Evolutionary conservation across 2,329 filamentous ascomycete genomes (phyloP), one percentile per base, ranked within the genome.

Genomic region (Fusarium nematophilum): DNA sequence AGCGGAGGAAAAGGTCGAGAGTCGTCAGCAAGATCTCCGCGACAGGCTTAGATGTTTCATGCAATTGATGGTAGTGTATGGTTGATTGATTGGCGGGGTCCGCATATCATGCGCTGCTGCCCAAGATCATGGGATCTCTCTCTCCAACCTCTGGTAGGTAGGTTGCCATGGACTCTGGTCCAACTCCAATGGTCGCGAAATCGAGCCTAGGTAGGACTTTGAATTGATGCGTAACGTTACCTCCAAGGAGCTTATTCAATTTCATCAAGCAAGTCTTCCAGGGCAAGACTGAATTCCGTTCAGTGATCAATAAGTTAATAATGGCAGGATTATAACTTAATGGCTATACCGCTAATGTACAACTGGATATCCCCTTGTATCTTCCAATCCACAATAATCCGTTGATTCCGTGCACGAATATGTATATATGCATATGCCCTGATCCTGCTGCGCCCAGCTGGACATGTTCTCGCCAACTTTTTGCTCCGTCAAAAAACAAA

Each of bases 271-370:
- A 21, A 21, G 21, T 21, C 21, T 4, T 4, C 21, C 6, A 21
- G 21, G 21, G 4, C n/a, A n/a, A n/a, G n/a, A 10, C 15, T 30
- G 29, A 30, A 10, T 11, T 30, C 29, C 9, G 13, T n/a, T 34
- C 17, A 21, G 26, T 21, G 15, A 38, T 50, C 26, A 21, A 40
- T 21, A 30, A 40, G 40, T 55, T 30, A 58, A 55, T 47, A 51
- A 34, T 23, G 42, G 59, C n/a, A 53, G 34, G 49, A 65, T 68
- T 62, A 67, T 53, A 64, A n/a, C 21, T 21, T 4, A 21, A 65
- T 65, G 61, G 49, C 50, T 53, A 45, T 68, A 61, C 52, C 56
- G 40, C 56, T 67, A 67, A 54, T 67, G 59, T 67, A 64, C 56
- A 68, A 62, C 44, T 40, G 17, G 30, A 40, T 47, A 46, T 57